Base-by-base conservation (phyloP, 176 grass and related monocot genomes). In the Metroxylon sagu region DNA sequence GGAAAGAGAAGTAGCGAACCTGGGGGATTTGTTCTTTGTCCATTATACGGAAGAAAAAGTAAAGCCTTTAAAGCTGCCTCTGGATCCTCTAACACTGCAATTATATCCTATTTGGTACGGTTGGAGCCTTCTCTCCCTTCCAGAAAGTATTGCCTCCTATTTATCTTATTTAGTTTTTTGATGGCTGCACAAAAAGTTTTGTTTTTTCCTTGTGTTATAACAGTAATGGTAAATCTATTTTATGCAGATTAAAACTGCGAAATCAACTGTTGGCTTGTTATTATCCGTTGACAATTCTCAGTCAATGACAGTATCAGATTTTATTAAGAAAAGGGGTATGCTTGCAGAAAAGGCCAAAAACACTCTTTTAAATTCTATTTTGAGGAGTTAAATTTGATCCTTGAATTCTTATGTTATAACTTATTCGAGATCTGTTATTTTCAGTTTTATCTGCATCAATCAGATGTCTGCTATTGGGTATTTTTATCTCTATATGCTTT, bases 1-100 rank as follows among this genome's bases (percentile, higher is more conserved):
- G 93, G 93, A 31, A 98, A 74, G 56, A 91, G 79, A 79, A 83
- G 59, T 60, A 10, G 71, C 65, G 93, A 98, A 72, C 82, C 84
- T 49, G 81, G 93, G 48, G 93, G 87, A 29, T 98, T 98, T 80
- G 81, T 92, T 52, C 69, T 98, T 60, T 98, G 93, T 70, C 93
- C 93, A 25, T 71, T 92, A 54, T 97, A 91, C 61, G 87, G 93
- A 53, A 86, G 84, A 66, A 98, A 98, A 71, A 87, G 78, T 56
- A 98, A 98, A 85, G 84, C 87, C 59, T 98, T 98, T 59, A 98
- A 85, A 79, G 84, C 84, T 82, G 53, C 87, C 52, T 81, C 93
- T 56, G 93, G 87, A 21, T 60, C 78, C 57, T 77, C 93, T 53
- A 98, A 92, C 66, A 80, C 81, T 43, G 56, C 64, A 64, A 88